phyloP scores from a whole-genome alignment of 2,329 filamentous ascomycete genomes.

The Aspergillus tubingensis region DNA sequence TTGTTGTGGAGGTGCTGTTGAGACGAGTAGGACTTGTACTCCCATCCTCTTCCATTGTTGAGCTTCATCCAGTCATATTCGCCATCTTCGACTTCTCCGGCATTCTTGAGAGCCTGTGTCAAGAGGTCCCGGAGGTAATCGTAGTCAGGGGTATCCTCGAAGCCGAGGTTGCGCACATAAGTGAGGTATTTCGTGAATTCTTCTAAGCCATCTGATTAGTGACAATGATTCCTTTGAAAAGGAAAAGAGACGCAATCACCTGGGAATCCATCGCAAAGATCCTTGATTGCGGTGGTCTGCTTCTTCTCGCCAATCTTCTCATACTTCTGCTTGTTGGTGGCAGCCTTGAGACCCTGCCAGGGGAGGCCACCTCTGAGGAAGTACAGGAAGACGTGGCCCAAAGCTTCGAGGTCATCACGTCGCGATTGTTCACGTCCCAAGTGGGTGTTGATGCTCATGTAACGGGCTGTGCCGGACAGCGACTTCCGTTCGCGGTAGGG shows the following conservation, averaged over 20 bases:
- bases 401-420: slow-evolving; percentile 89
- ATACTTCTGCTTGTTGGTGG: slow-evolving; percentile 92
- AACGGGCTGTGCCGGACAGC: slow-evolving; percentile 90
- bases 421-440: slow-evolving; percentile 93
- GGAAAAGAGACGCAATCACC: slow-evolving; percentile 46
- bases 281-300: slow-evolving; percentile 95
- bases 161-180: slow-evolving; percentile 95
- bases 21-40: slow-evolving; percentile 70
- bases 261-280: slow-evolving; percentile 93
- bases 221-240: neutral
- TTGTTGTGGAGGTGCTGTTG: slow-evolving; percentile 78
- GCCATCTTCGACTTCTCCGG: slow-evolving; percentile 92
- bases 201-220: slow-evolving; percentile 55
- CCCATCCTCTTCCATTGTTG: slow-evolving; percentile 90
- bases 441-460: slow-evolving; percentile 99
- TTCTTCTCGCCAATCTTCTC: slow-evolving; percentile 99
- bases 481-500: slow-evolving; percentile 97
- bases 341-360: slow-evolving; percentile 69
- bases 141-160: slow-evolving; percentile 98
- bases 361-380: slow-evolving; percentile 66
- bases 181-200: slow-evolving; percentile 98
- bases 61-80: slow-evolving; percentile 99
- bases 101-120: slow-evolving; percentile 91
- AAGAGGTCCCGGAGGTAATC: slow-evolving; percentile 96
- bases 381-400: slow-evolving; percentile 71